phyloP scores from a whole-genome alignment of 2,329 filamentous ascomycete species.

The Gaeumannomyces sp. region DNA sequence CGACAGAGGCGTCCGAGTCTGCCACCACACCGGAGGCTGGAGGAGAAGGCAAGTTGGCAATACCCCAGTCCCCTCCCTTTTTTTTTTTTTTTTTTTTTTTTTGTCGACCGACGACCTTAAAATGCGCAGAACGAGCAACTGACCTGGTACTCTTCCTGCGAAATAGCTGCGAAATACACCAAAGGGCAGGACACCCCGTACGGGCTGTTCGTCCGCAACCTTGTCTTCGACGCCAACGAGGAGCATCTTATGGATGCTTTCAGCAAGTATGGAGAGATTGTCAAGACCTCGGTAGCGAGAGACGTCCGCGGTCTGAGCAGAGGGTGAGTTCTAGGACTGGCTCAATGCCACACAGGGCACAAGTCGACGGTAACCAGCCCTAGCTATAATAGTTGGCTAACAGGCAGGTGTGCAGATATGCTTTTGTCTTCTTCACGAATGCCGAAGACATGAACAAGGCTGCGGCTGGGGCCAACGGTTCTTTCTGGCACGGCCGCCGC shows the following conservation, averaged over 20 bases:
- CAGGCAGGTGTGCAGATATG: constrained; percentile 22
- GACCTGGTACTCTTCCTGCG: too few species aligned
- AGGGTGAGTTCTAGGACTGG: constrained; percentile 20
- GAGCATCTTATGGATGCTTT: constrained; percentile 27
- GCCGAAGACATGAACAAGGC: constrained; percentile 21
- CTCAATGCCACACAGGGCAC: too few species aligned
- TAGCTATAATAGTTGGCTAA: constrained; percentile 11
- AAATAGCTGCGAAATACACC: too few species aligned
- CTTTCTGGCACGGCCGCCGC: constrained; percentile 33
- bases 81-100: too few species aligned
- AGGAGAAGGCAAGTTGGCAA: too few species aligned
- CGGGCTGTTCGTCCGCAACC: constrained; percentile 27
- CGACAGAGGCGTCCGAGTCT: too few species aligned
- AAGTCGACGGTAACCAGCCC: neutral
- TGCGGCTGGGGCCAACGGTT: constrained; percentile 23
- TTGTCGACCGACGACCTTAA: too few species aligned
- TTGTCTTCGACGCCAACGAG: constrained; percentile 30
- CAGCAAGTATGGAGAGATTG: constrained; percentile 25
- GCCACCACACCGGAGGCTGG: too few species aligned
- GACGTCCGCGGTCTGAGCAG: constrained; percentile 30
- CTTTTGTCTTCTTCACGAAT: constrained; percentile 25
- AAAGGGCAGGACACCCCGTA: constrained; percentile 12
- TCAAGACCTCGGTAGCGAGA: constrained; percentile 20
- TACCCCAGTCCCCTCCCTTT: too few species aligned
- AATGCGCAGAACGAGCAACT: too few species aligned